Evolutionary conservation across 202 grass and related monocot species (phyloP).

Genomic region (Schoenoplectus triqueter): DNA sequence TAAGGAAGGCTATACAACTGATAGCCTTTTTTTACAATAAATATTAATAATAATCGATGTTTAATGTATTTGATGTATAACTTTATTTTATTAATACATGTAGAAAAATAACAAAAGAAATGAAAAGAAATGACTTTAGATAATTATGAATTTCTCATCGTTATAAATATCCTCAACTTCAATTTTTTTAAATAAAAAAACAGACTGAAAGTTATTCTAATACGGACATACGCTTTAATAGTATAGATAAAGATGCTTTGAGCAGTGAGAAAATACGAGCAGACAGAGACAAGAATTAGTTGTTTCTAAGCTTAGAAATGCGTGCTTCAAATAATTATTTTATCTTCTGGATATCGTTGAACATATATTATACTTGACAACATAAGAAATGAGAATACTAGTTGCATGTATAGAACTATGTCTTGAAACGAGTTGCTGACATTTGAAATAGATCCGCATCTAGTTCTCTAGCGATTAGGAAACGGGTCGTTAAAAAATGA

Average conservation of each 20-base stretch:
- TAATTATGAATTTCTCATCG: no score
- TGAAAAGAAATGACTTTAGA: no score
- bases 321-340: background rate
- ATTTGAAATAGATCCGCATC: background rate
- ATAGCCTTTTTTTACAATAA: no score
- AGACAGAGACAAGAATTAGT: conserved; percentile 5
- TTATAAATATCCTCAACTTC: no score
- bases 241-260: background rate
- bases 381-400: background rate
- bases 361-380: background rate
- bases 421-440: background rate
- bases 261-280: background rate
- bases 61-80: no score
- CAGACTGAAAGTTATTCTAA: background rate
- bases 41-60: no score
- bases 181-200: background rate
- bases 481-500: no score
- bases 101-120: no score
- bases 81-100: no score
- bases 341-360: background rate
- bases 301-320: conserved; percentile 13
- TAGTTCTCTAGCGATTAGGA: no score
- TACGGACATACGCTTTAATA: background rate
- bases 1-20: no score
- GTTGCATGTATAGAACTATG: background rate